phyloP scores from a whole-genome alignment of 2,329 filamentous ascomycete genomes.

The Aspergillus pseudoglaucus region DNA sequence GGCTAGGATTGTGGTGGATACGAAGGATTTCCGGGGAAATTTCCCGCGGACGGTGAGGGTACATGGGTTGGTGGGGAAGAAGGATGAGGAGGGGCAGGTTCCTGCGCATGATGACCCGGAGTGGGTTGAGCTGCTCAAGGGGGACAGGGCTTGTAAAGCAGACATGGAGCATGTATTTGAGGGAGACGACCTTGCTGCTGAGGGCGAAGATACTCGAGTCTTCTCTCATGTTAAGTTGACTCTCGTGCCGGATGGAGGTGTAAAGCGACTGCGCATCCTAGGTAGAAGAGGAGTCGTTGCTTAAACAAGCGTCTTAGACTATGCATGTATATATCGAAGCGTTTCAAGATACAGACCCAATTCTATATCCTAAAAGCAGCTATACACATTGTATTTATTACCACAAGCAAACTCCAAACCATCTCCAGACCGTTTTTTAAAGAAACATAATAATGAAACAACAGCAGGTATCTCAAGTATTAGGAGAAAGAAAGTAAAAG shows the following conservation, averaged over 20 bases:
- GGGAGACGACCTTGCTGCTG: slow-evolving; percentile 45
- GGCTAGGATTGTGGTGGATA: slow-evolving; percentile 36
- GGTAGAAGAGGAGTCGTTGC: slow-evolving; percentile 48
- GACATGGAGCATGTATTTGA: slow-evolving; percentile 39
- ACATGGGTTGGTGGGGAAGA: slow-evolving; percentile 24
- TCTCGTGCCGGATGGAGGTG: slow-evolving; percentile 87
- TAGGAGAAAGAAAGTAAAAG: neutral
- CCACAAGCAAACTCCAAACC: too few species aligned
- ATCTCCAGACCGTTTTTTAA: too few species aligned
- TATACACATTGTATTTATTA: too few species aligned
- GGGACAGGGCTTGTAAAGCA: slow-evolving; percentile 32
- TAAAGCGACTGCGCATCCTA: slow-evolving; percentile 77
- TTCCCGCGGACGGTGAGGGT: slow-evolving; percentile 37
- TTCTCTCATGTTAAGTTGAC: slow-evolving; percentile 84
- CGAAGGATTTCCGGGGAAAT: slow-evolving; percentile 42
- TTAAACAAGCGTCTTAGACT: neutral
- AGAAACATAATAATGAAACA: neutral
- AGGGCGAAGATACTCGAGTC: slow-evolving; percentile 58
- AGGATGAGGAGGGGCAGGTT: slow-evolving; percentile 15
- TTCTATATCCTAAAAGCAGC: too few species aligned
- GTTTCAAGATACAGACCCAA: too few species aligned
- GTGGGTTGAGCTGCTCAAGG: slow-evolving; percentile 32
- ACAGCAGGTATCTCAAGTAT: neutral
- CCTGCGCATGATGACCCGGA: slow-evolving; percentile 28
- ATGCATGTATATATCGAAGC: neutral